Evolutionary conservation across 345 rosid species (phyloP).

Genomic region (Lagerstroemia speciosa): DNA sequence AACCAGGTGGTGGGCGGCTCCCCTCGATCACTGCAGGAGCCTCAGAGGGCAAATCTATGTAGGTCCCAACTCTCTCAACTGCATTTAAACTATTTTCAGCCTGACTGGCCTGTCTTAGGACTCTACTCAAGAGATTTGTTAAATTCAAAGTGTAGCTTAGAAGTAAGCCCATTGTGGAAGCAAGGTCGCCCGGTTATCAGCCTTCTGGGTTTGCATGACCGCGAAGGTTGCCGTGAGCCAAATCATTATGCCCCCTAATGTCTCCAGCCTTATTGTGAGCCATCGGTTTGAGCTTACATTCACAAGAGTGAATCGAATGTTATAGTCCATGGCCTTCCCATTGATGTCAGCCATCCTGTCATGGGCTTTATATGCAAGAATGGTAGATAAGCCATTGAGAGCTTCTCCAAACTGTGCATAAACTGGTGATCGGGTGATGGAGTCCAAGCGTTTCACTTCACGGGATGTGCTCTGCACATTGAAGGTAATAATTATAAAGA

Average conservation of each 20-base stretch:
- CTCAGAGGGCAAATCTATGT: conserved; percentile 79
- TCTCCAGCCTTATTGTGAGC: conserved; percentile 76
- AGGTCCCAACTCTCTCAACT: conserved; percentile 83
- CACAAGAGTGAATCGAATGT: conserved; percentile 79
- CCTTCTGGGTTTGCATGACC: conserved; percentile 60
- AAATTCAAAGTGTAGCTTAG: conserved; percentile 84
- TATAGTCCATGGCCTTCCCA: conserved; percentile 86
- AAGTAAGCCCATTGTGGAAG: conserved; percentile 92
- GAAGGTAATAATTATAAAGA: neutral
- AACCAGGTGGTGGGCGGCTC: conserved; percentile 66
- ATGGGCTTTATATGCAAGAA: conserved; percentile 88
- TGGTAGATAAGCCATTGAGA: conserved; percentile 73
- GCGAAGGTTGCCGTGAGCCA: conserved; percentile 89
- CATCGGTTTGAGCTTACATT: conserved; percentile 76
- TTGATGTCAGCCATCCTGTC: conserved; percentile 66
- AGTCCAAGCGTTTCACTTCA: conserved; percentile 88
- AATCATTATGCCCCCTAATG: conserved; percentile 87
- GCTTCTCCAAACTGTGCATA: conserved; percentile 98
- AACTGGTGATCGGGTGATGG: conserved; percentile 75
- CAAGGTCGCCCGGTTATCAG: conserved; percentile 52
- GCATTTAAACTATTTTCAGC: conserved; percentile 96
- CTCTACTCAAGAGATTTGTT: conserved; percentile 63
- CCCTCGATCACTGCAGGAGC: conserved; percentile 57
- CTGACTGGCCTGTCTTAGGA: conserved; percentile 76
- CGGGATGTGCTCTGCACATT: conserved; percentile 71